Base-by-base conservation (phyloP, 75 land plant genomes). In the Cryptomeria japonica region DNA sequence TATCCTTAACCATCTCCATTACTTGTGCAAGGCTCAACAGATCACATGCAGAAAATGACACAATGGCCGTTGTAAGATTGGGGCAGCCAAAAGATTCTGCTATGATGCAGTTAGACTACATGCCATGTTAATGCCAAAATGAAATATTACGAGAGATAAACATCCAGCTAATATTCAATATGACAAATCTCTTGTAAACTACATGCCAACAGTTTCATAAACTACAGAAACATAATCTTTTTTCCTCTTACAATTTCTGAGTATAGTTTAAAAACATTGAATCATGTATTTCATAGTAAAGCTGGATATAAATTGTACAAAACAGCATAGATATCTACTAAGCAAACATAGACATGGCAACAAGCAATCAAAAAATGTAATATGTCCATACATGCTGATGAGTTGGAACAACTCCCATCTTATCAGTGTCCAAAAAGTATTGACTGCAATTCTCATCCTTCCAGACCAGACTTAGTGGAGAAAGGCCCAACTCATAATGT, bases 371-470 rank as follows among this genome's bases (percentile, higher is more conserved):
- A 79, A 41, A 79, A 38, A 79, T 79, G n/a, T 22, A 34, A 80
- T 31, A 80, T 76, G 83, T 80, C 38, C 36, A 41, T 93, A 97
- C 99, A 96, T 97, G 99, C 86, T 98, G 99, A 75, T 93, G 92
- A 85, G 89, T 76, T 86, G 96, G 99, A 79, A 97, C 93, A 85
- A 92, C 88, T 55, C 99, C 99, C n/a, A 92, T 93, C 76, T 92
- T 92, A 85, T 98, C 99, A 46, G 99, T 98, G 89, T 98, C 99
- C 86, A 98, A 85, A 84, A 94, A 87, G 91, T 97, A 97, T 64
- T 93, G 96, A 89, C 99, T 97, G 86, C 99, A 97, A 28, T 73
- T 87, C 49, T 89, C 92, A 91, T 98, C 99, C 93, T 98, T 98
- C 99, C 99, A 98, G 38, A 97, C 93, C 42, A 98, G 88, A 31